Percentiles rank a stretch among this genome's conserved stretches.
Evolutionary conservation across 2,329 filamentous ascomycete species (phyloP).

Genomic region (Tolypocladium tropicale): DNA sequence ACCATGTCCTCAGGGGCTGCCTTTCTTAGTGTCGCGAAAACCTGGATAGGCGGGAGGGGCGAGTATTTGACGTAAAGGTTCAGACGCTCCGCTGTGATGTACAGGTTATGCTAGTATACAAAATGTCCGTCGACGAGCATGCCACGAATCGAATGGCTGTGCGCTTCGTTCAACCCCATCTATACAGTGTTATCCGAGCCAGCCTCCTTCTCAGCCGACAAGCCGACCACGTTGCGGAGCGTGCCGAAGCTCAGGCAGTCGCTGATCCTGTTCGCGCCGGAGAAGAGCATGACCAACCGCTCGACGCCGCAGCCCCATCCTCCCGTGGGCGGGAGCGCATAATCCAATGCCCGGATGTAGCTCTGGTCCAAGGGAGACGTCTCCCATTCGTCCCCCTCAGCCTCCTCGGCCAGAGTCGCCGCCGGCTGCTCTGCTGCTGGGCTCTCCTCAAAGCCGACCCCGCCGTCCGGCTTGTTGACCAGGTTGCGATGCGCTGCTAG

Average conservation of each 20-base stretch:
- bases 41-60: background rate
- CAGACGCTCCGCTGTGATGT: background rate
- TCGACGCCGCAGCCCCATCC: constrained; percentile 96
- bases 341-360: constrained; percentile 76
- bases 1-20: background rate
- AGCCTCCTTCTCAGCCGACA: constrained; percentile 22
- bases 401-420: constrained; percentile 27
- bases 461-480: constrained; percentile 22
- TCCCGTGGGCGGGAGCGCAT: constrained; percentile 87
- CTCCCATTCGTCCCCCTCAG: constrained; percentile 32
- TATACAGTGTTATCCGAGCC: background rate
- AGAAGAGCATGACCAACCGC: constrained; percentile 82
- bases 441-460: constrained; percentile 16
- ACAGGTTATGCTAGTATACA: background rate
- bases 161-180: background rate
- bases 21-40: too few relatives aligned
- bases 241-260: constrained; percentile 87
- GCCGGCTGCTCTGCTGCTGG: constrained; percentile 5
- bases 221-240: constrained; percentile 55
- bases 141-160: background rate
- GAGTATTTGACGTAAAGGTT: background rate
- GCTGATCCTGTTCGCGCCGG: constrained; percentile 65
- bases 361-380: constrained; percentile 56
- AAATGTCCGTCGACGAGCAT: background rate
- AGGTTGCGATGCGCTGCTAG: constrained; percentile 48